Evolutionary conservation across 2,329 filamentous ascomycete species (phyloP).

Genomic region (Aspergillus japonicus): DNA sequence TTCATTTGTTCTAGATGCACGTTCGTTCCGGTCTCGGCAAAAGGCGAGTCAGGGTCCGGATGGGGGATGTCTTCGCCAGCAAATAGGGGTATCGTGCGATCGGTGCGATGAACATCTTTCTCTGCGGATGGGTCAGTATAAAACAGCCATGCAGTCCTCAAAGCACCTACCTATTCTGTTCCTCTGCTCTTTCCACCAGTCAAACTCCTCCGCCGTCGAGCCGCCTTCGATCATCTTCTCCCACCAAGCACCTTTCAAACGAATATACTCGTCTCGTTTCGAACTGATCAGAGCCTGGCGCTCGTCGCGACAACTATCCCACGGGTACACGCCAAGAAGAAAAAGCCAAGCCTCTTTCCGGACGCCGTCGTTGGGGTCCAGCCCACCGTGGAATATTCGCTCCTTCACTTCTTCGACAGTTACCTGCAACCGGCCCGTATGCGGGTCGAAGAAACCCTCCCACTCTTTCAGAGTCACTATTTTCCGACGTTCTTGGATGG

Average conservation of each 20-base stretch:
- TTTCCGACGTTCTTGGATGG: conserved; percentile 73
- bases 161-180: conserved; percentile 76
- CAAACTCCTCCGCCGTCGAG: conserved; percentile 75
- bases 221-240: conserved; percentile 82
- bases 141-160: not conserved
- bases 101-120: conserved; percentile 97
- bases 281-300: conserved; percentile 79
- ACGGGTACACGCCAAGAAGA: conserved; percentile 84
- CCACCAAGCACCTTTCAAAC: conserved; percentile 95
- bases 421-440: conserved; percentile 70
- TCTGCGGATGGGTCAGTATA: conserved; percentile 56
- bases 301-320: conserved; percentile 87
- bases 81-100: conserved; percentile 92
- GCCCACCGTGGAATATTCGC: conserved; percentile 90
- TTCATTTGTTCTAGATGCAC: conserved; percentile 99
- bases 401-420: conserved; percentile 94
- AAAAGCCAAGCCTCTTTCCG: conserved; percentile 97
- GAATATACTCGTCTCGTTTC: conserved; percentile 87
- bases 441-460: conserved; percentile 81
- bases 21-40: conserved; percentile 89
- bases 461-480: conserved; percentile 81
- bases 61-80: conserved; percentile 95
- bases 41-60: conserved; percentile 92
- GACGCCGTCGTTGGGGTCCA: conserved; percentile 85
- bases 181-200: conserved; percentile 96